These are phyloP conservation scores for Zygoascus hellenicus DNA, from an alignment of 1,139 yeast species.

Conservation along the genomic window DNA sequence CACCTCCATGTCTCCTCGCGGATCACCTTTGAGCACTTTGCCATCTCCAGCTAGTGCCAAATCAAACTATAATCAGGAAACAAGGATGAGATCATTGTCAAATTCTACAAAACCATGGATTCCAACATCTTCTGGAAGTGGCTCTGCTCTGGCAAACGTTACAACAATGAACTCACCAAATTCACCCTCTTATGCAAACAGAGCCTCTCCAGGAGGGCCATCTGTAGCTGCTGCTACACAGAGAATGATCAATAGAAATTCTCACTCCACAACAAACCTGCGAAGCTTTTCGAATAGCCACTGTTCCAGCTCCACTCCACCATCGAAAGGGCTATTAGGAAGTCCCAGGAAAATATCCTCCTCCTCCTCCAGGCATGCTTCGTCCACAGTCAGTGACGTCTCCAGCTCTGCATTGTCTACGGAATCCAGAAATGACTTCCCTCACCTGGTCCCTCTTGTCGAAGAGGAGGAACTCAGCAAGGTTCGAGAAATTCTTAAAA, in stretches of 20 bases:
- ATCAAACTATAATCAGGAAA: neutral
- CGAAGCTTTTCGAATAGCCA: neutral
- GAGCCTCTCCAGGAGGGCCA: conserved; percentile 17
- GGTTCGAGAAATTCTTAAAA: conserved; percentile 1
- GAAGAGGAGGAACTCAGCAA: conserved; percentile 2
- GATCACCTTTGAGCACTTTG: neutral
- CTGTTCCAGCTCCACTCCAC: neutral
- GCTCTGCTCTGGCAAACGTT: conserved; percentile 4
- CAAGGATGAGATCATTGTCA: conserved; percentile 21
- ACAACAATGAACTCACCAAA: neutral
- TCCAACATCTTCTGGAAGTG: conserved; percentile 7
- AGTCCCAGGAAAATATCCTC: neutral
- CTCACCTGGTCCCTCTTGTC: neutral
- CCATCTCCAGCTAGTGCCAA: conserved; percentile 1
- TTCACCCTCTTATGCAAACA: neutral
- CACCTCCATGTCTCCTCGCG: neutral
- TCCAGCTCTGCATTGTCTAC: neutral
- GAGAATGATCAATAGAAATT: conserved; percentile 18
- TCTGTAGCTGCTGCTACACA: conserved; percentile 22
- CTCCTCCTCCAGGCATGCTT: neutral
- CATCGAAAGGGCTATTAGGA: neutral
- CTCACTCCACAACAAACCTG: conserved; percentile 6
- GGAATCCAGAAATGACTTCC: neutral
- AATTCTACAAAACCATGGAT: conserved; percentile 21
- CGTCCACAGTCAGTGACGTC: neutral